Evolutionary conservation across 164 flowering plant genomes (phyloP), one percentile per base, ranked within the genome.

Genomic region (Annona cherimola): DNA sequence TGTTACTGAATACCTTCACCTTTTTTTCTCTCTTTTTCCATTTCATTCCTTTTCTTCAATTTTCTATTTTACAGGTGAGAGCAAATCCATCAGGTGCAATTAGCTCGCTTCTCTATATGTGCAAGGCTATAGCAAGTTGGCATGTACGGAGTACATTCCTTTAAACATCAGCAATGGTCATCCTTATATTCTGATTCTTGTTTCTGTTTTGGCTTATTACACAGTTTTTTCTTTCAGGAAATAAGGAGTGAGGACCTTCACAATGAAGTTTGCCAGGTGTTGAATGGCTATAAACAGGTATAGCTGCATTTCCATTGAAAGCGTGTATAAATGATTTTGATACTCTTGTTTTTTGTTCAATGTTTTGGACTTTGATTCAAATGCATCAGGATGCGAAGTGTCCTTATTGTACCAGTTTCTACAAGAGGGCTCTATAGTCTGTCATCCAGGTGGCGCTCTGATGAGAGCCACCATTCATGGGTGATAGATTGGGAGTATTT

Each of bases 81-180:
- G 87, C 88, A 75, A 96, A 96, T 84, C 99, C 99, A 72, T 81
- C 93, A 0, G 99, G 97, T 41, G 99, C 87, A 66, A 68, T 96
- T 71, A 90, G 80, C 80, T 96, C 98, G 54, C 97, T 96, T 77
- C 84, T 84, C 69, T 82, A 75, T 71, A 81, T 96, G 88, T 89
- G 97, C 83, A 89, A 82, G 81, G 98, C 99, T 64, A 89, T 96
- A 76, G 97, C 99, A 67, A 96, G 99, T 81, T 96, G 98, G 99
- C 94, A 93, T 82, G 99, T 96, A 88, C 83, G 97, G 57, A 41
- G 61, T 20, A 14, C 12, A 35, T 62, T 62, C 65, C 6, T 62
- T 39, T 7, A 19, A 35, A 20, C 65, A 5, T 41, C 39, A 62
- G 9, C 65, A 40, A 16, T 43, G 44, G 35, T 44, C 57, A 9